A percentile compares a stretch with the other conserved stretches of the same genome.
phyloP scores from a whole-genome alignment of 805 yeast species.

The Maudiozyma barnettii region DNA sequence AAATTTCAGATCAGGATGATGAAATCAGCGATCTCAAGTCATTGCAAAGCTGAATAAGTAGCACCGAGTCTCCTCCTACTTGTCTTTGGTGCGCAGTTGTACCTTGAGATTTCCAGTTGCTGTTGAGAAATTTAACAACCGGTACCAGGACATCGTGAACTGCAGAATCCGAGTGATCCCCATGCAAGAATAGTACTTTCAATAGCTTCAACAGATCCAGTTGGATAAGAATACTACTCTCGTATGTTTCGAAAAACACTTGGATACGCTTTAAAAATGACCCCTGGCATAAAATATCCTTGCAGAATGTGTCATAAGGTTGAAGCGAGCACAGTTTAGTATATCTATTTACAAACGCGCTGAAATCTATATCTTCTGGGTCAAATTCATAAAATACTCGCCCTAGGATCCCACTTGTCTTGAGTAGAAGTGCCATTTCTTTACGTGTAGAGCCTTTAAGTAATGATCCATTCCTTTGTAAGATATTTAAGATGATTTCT shows the following conservation, averaged over 20 bases:
- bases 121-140: slow-evolving; percentile 11
- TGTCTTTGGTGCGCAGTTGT: slow-evolving; percentile 5
- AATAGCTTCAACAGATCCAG: slow-evolving; percentile 28
- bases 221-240: slow-evolving; percentile 27
- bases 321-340: slow-evolving; percentile 20
- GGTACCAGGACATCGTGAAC: neutral
- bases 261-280: slow-evolving; percentile 14
- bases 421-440: neutral
- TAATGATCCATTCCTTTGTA: neutral
- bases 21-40: slow-evolving; percentile 13
- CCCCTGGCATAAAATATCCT: slow-evolving; percentile 11
- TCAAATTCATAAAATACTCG: slow-evolving; percentile 16
- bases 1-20: neutral
- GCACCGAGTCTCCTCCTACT: slow-evolving; percentile 28
- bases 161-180: slow-evolving; percentile 8
- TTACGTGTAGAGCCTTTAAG: neutral
- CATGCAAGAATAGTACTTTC: slow-evolving; percentile 20
- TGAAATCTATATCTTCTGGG: slow-evolving; percentile 20
- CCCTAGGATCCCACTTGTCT: slow-evolving; percentile 1
- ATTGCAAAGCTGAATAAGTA: slow-evolving; percentile 26
- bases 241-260: slow-evolving; percentile 21
- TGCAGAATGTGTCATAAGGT: slow-evolving; percentile 13
- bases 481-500: slow-evolving; percentile 2
- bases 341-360: slow-evolving; percentile 19
- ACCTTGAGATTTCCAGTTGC: slow-evolving; percentile 18